phyloP scores from a whole-genome alignment of 2,329 filamentous ascomycete genomes.

The Alternaria triticina region DNA sequence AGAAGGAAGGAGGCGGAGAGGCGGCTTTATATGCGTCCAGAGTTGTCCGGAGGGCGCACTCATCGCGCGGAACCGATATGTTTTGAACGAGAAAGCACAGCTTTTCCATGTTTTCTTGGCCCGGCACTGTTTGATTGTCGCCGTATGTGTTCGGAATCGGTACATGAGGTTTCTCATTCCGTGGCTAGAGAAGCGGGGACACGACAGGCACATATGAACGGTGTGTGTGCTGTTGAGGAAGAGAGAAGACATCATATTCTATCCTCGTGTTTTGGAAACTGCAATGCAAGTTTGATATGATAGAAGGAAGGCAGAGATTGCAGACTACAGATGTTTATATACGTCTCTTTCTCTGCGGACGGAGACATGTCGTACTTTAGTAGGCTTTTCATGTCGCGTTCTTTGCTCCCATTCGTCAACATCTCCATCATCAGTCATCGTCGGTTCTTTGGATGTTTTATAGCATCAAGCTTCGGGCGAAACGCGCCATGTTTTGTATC shows the following conservation, averaged over 20 bases:
- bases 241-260: no score
- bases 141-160: background rate
- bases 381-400: no score
- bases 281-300: background rate
- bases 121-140: background rate
- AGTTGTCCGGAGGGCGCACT: background rate
- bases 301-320: background rate
- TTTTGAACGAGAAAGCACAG: background rate
- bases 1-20: background rate
- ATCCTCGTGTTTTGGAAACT: no score
- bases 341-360: background rate
- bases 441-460: background rate
- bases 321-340: background rate
- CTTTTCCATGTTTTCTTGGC: background rate
- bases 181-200: background rate
- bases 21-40: background rate
- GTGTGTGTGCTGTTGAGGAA: fast-evolving
- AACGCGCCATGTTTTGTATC: background rate
- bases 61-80: background rate
- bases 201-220: background rate
- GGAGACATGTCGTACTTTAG: background rate
- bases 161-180: background rate
- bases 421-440: no score
- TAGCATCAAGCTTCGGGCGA: background rate
- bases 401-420: no score